Percentiles rank a stretch among this genome's conserved stretches.
phyloP scores from a whole-genome alignment of 208 protist genomes.

The Trichomonas vaginalis region DNA sequence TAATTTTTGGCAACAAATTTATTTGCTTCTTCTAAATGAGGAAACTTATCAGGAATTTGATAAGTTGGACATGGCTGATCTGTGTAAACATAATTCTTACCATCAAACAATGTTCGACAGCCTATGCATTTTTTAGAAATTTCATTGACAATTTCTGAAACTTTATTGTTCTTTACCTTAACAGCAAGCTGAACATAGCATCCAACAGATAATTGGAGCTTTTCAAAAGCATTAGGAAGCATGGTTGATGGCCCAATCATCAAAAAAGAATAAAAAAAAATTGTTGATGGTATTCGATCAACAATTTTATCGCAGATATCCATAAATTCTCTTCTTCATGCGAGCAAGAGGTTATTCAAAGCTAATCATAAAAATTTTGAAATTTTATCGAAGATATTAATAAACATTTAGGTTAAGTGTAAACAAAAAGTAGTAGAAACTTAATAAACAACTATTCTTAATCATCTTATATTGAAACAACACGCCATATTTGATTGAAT shows the following conservation, averaged over 20 bases:
- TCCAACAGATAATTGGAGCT: not conserved
- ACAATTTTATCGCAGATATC: too few relatives aligned
- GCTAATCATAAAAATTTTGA: too few relatives aligned
- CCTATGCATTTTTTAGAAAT: not conserved
- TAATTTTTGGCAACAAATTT: not conserved
- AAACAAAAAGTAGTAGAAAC: too few relatives aligned
- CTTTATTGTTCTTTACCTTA: not conserved
- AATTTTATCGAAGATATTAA: too few relatives aligned
- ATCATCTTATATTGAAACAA: too few relatives aligned
- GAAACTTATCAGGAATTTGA: not conserved
- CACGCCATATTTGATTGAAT: too few relatives aligned
- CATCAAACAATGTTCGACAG: not conserved
- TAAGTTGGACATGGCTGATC: not conserved
- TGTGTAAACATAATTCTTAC: not conserved
- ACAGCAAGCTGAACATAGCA: not conserved
- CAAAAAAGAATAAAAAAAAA: not conserved
- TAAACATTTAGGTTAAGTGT: too few relatives aligned
- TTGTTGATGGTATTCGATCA: too few relatives aligned
- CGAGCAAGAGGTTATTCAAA: too few relatives aligned
- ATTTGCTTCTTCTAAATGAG: not conserved
- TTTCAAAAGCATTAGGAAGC: not conserved
- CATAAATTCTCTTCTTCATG: too few relatives aligned
- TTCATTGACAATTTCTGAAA: not conserved
- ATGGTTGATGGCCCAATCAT: not conserved
- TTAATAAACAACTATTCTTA: too few relatives aligned